A percentile compares a stretch with the other conserved stretches of the same genome.
phyloP scores from a whole-genome alignment of 805 yeast species.

The Martiniozyma abietophila region DNA sequence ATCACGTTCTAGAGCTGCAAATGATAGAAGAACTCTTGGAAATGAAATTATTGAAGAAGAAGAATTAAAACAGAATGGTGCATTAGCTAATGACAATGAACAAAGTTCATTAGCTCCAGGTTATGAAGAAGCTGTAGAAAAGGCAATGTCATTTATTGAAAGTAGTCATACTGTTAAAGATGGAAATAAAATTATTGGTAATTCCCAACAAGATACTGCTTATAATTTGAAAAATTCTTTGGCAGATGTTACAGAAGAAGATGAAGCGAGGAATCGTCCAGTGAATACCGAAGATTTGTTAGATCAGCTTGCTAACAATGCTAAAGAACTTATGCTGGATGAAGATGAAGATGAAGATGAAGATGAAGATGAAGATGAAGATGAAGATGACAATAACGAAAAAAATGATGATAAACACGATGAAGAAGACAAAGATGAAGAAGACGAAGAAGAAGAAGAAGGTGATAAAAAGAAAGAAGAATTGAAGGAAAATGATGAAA shows the following conservation, averaged over 20 bases:
- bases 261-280: constrained; percentile 13
- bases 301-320: constrained; percentile 12
- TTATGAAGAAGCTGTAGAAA: constrained; percentile 40
- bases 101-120: constrained; percentile 38
- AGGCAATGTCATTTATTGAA: constrained; percentile 31
- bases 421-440: constrained; percentile 2
- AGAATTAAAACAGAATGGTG: constrained; percentile 49
- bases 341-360: constrained; percentile 17
- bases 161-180: constrained; percentile 15
- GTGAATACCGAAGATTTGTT: constrained; percentile 8
- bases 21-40: constrained; percentile 27
- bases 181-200: constrained; percentile 12
- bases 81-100: constrained; percentile 35
- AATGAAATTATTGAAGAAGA: constrained; percentile 21
- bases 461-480: not conserved
- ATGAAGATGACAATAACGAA: not conserved
- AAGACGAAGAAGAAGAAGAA: not conserved
- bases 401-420: not conserved
- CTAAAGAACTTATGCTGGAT: constrained; percentile 11
- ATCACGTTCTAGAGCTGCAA: constrained; percentile 45
- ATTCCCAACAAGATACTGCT: constrained; percentile 15
- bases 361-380: constrained; percentile 2
- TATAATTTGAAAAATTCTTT: constrained; percentile 14
- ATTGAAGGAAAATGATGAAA: not conserved
- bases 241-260: constrained; percentile 12